These are phyloP conservation scores for Endotrypanum monterogeii DNA, from an alignment of 208 protist genomes.

Conservation along the genomic window DNA sequence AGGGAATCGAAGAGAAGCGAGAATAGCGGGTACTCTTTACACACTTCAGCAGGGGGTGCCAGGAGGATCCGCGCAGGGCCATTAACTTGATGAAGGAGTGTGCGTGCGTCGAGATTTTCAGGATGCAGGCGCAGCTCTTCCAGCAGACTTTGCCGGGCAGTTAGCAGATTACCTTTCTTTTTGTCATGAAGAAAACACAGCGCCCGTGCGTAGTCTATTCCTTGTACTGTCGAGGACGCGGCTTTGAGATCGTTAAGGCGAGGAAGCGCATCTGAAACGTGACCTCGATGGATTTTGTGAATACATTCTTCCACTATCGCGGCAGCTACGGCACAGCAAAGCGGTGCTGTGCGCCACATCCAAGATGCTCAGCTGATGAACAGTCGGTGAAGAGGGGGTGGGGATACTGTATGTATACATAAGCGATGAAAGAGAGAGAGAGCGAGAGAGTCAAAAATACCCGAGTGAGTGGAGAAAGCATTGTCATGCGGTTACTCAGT, in stretches of 20 bases:
- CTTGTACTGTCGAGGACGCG: constrained; percentile 5
- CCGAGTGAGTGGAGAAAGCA: not conserved
- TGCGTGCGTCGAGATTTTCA: constrained; percentile 24
- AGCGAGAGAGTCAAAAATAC: not conserved
- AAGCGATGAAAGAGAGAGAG: not conserved
- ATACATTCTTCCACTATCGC: constrained; percentile 25
- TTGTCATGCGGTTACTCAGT: too few relatives aligned
- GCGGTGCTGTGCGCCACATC: constrained; percentile 2
- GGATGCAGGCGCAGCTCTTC: constrained; percentile 73
- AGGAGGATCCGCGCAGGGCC: constrained; percentile 35
- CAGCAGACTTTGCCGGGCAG: constrained; percentile 70
- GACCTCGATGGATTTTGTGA: constrained; percentile 13
- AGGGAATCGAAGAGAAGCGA: constrained; percentile 68
- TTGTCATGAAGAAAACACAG: constrained; percentile 59
- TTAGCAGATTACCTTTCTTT: constrained; percentile 32
- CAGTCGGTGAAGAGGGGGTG: not conserved
- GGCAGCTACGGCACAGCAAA: constrained; percentile 8
- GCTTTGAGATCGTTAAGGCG: constrained; percentile 56
- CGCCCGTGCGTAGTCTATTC: constrained; percentile 72
- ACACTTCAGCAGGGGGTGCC: constrained; percentile 50
- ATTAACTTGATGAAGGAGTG: constrained; percentile 62
- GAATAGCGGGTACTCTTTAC: constrained; percentile 57
- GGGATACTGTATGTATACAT: not conserved
- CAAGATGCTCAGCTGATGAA: too few relatives aligned
- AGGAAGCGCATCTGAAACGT: constrained; percentile 27